Percentiles rank a stretch among this genome's conserved stretches.
These are phyloP conservation scores for Cytospora piceae DNA, from an alignment of 2,329 filamentous ascomycete genomes.

Conservation along the genomic window DNA sequence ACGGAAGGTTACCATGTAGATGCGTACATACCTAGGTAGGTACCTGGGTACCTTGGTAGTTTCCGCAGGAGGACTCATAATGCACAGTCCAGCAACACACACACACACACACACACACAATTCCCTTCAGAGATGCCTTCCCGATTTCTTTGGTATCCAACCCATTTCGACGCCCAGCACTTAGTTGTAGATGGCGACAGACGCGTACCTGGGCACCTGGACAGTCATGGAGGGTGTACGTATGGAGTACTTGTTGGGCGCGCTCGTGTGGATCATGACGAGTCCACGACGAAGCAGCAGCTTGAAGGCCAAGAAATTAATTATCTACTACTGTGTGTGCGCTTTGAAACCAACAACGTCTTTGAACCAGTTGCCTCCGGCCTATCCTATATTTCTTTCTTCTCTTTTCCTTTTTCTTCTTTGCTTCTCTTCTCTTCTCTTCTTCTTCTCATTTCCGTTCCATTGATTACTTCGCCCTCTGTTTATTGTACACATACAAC, in stretches of 20 bases:
- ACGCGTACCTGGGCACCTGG: neutral
- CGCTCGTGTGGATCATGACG: constrained; percentile 7
- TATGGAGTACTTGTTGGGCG: neutral
- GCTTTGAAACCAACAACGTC: no score
- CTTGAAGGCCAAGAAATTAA: constrained; percentile 8
- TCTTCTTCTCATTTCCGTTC: neutral
- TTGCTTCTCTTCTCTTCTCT: neutral
- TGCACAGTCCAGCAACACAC: neutral
- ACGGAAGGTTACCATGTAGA: no score
- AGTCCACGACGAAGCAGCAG: constrained; percentile 5
- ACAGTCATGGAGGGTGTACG: neutral
- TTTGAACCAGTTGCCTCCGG: neutral
- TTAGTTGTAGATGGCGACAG: no score
- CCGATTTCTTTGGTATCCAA: no score
- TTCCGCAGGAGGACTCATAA: neutral
- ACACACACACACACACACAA: no score
- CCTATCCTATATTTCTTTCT: neutral
- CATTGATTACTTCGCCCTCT: no score
- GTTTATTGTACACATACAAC: neutral
- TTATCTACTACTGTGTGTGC: neutral
- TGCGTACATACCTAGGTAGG: no score
- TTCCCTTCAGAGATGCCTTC: neutral
- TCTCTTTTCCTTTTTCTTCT: neutral
- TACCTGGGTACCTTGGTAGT: no score
- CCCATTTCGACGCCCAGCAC: no score